Evolutionary conservation across 305 asterid genomes (phyloP), one percentile per base, ranked within the genome.

Genomic region (Caryopteris hybrid): DNA sequence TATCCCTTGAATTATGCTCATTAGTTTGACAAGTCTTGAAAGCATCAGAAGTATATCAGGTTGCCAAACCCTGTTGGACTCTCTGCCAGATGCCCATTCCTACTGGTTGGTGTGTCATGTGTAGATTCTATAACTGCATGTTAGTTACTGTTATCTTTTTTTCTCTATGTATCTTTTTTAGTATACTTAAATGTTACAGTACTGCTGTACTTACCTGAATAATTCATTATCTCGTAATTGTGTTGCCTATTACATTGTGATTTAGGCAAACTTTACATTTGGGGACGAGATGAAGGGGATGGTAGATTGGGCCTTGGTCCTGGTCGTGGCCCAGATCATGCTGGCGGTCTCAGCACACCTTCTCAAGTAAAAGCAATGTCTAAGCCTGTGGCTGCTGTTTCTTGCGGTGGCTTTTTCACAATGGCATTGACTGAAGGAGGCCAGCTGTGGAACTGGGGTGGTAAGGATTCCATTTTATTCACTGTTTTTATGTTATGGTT

Each of bases 231-330:
- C 29, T 59, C n/a, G n/a, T 47, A 31, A 70, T 33, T 70, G 62
- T 45, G 5, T 66, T 54, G 21, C 9, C 64, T 56, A 41, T 63
- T 56, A 33, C 47, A 54, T 71, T 38, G 41, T 80, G 66, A 31
- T 73, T 68, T 67, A 91, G 97, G 96, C 68, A 87, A 88, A 61
- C 81, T 92, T 31, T 90, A 85, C 80, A 83, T 83, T 53, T 93
- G 99, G 99, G 99, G 97, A 14, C 83, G 99, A 78, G 99, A 93
- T 65, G 97, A 93, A 80, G 99, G 97, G 45, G 98, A 93, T 72
- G 97, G 98, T 77, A 83, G 98, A 73, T 77, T 90, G 82, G 98
- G 98, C 69, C 96, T 93, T 74, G 97, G 98, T 10, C 96, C 98
- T 50, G 79, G 85, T 51, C 92, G 96, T 73, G 98, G 98, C 64